Evolutionary conservation across 805 yeast species (phyloP).

Genomic region (Torulaspora indica): DNA sequence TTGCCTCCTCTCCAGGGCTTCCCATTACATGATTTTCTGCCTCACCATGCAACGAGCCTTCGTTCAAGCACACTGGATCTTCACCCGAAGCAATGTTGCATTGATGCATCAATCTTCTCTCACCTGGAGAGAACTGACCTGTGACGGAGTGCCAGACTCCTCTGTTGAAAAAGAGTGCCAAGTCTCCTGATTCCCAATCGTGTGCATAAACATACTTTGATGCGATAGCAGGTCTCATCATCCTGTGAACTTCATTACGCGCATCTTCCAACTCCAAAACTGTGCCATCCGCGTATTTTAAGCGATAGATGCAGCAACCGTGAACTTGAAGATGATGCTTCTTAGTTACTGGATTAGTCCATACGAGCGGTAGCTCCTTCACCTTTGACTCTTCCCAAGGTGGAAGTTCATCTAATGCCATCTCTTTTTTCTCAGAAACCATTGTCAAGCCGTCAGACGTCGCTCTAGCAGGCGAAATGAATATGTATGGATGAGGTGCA

Average conservation of each 20-base stretch:
- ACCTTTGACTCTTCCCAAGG: slow-evolving; percentile 77
- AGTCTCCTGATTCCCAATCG: slow-evolving; percentile 77
- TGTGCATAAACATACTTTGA: slow-evolving; percentile 75
- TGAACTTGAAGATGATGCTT: slow-evolving; percentile 82
- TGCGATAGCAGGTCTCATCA: slow-evolving; percentile 82
- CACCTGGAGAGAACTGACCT: slow-evolving; percentile 76
- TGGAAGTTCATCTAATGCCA: slow-evolving; percentile 63
- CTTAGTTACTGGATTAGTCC: slow-evolving; percentile 87
- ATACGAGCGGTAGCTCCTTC: slow-evolving; percentile 76
- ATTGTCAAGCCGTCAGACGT: slow-evolving; percentile 84
- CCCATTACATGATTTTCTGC: background rate
- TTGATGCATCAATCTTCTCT: slow-evolving; percentile 85
- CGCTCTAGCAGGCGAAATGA: slow-evolving; percentile 73
- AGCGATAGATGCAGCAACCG: slow-evolving; percentile 75
- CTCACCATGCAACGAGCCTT: background rate
- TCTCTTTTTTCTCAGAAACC: slow-evolving; percentile 74
- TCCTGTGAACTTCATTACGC: slow-evolving; percentile 60
- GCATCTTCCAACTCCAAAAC: slow-evolving; percentile 65
- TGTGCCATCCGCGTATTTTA: slow-evolving; percentile 53
- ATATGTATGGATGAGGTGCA: slow-evolving; percentile 91
- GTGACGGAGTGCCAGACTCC: slow-evolving; percentile 93
- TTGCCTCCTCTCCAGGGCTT: slow-evolving; percentile 1
- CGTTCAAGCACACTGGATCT: slow-evolving; percentile 47
- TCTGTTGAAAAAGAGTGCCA: slow-evolving; percentile 80
- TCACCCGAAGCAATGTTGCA: slow-evolving; percentile 82